Evolutionary conservation across 1,139 yeast genomes (phyloP), one percentile per base, ranked within the genome.

Genomic region (Pichia sp.): DNA sequence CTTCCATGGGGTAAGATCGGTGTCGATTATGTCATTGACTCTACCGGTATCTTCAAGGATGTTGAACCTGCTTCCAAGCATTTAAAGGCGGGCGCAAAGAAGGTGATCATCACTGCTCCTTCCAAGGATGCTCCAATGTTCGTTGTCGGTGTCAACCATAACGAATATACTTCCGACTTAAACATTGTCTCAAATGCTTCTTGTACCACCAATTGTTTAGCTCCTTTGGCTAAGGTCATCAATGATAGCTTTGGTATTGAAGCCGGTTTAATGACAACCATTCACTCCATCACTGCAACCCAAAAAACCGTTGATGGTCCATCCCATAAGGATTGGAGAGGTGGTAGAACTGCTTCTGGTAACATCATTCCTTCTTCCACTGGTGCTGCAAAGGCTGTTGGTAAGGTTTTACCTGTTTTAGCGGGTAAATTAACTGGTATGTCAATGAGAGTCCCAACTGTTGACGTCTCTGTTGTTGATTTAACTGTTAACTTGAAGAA

Each of bases 291-390:
- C 74, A 86, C 95, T 65, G 95, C 95, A 62, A 84, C 95, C 62
- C 95, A 86, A 75, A 86, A 86, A 82, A 84, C 93, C 59, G 95
- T 86, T 63, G 95, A 86, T 73, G 95, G 95, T 81, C 91, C 95
- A 72, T 86, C 95, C 74, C 90, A 84, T 81, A 86, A 86, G 80
- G 95, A 86, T 79, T 86, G 95, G 95, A 84, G 95, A 84, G 95
- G 93, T 76, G 95, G 95, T 74, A 83, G 95, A 81, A 85, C 93
- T 67, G 95, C 95, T 70, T 84, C 91, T 61, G 95, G 89, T 72
- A 86, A 86, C 84, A 86, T 86, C 70, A 86, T 86, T 67, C 95
- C 95, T 74, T 84, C 93, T 51, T 84, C 93, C 62, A 86, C 95
- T 58, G 95, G 95, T 82, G 95, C 95, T 65, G 95, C 95, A 65